Evolutionary conservation across 2,329 filamentous ascomycete genomes (phyloP).

Genomic region (Aspergillus oerlinghausenensis): DNA sequence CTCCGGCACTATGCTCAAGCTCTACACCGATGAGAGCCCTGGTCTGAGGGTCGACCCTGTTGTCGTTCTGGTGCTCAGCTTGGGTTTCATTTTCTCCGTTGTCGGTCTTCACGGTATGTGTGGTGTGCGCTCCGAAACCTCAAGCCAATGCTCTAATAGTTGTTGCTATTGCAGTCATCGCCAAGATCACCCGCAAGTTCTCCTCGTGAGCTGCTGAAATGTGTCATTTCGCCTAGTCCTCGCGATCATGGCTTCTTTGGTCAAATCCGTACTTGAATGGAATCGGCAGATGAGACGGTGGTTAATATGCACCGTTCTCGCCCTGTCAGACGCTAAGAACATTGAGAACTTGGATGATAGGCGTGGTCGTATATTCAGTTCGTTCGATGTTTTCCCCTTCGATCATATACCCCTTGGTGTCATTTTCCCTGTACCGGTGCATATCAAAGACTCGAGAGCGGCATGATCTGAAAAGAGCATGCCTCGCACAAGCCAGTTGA

Average conservation of each 20-base stretch:
- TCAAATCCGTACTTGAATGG: not conserved
- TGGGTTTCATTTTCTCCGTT: conserved; percentile 98
- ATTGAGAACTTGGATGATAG: not conserved
- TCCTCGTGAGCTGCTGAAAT: conserved; percentile 43
- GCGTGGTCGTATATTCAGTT: not conserved
- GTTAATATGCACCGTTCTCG: not conserved
- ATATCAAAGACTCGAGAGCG: not conserved
- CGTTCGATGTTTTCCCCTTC: not conserved
- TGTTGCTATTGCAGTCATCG: conserved; percentile 64
- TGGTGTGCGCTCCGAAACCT: not conserved
- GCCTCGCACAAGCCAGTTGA: not conserved
- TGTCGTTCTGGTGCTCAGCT: conserved; percentile 88
- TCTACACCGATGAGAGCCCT: conserved; percentile 98
- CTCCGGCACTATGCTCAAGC: conserved; percentile 96
- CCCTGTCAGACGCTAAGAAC: not conserved
- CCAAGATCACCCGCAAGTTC: conserved; percentile 90
- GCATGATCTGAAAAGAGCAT: not conserved
- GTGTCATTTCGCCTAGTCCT: not conserved
- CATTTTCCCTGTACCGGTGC: not conserved
- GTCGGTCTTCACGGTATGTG: conserved; percentile 91
- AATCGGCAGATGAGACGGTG: not conserved
- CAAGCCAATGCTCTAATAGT: conserved; percentile 15
- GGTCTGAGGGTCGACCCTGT: conserved; percentile 97
- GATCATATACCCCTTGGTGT: not conserved
- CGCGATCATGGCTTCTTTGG: not conserved